Evolutionary conservation across 208 protist genomes (phyloP).

Genomic region (Tritrichomonas musculus): DNA sequence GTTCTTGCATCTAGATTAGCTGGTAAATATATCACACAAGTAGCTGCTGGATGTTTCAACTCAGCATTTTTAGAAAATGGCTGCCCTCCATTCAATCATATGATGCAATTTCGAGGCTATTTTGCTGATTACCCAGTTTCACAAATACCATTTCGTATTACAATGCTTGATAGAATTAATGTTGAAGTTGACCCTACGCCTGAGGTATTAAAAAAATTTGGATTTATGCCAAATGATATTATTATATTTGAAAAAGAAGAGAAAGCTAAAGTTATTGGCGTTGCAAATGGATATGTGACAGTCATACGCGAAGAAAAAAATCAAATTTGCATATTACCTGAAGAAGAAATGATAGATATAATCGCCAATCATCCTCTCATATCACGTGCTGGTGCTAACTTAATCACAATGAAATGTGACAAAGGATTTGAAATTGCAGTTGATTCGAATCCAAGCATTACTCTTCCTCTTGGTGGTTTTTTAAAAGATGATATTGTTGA

Average conservation of each 20-base stretch:
- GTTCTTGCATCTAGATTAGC: neutral
- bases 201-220: neutral
- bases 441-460: neutral
- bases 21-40: neutral
- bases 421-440: neutral
- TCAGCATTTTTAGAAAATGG: neutral
- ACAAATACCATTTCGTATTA: neutral
- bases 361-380: neutral
- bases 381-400: neutral
- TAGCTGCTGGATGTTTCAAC: neutral
- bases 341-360: neutral
- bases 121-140: neutral
- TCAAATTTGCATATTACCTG: neutral
- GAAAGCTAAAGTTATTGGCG: neutral
- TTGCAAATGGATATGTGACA: neutral
- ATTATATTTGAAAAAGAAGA: neutral
- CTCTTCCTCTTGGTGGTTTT: neutral
- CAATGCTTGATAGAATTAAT: neutral
- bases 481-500: neutral
- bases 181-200: neutral
- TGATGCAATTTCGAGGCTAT: neutral
- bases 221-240: neutral
- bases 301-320: neutral
- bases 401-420: neutral
- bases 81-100: neutral